These are phyloP conservation scores for Cyberlindnera bimundalis DNA, from an alignment of 805 yeast species.

Conservation along the genomic window DNA sequence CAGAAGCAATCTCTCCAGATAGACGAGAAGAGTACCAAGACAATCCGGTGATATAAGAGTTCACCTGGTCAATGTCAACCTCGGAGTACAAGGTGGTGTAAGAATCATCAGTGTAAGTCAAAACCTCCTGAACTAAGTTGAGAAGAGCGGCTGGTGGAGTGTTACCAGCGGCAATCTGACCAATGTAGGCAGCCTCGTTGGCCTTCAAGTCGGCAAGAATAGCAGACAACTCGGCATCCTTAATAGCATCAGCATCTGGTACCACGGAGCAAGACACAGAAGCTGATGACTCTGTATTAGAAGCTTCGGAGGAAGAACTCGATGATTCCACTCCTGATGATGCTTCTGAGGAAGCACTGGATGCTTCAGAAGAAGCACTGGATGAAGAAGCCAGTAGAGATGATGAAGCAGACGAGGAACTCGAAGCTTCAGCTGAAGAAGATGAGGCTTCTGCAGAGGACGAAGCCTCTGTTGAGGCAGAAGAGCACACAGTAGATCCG, in stretches of 20 bases:
- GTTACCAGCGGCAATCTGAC: slow-evolving; percentile 18
- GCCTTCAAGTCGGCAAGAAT: slow-evolving; percentile 14
- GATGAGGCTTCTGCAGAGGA: too few relatives aligned
- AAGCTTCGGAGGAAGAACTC: background rate
- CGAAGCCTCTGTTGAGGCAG: background rate
- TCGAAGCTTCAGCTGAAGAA: background rate
- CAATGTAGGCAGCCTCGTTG: slow-evolving; percentile 17
- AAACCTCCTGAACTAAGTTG: slow-evolving; percentile 24
- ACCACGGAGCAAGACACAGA: slow-evolving; percentile 29
- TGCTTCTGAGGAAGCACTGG: background rate
- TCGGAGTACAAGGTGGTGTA: slow-evolving; percentile 1
- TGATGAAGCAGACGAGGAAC: slow-evolving; percentile 8
- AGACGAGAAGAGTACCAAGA: slow-evolving; percentile 28
- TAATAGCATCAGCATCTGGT: slow-evolving; percentile 21
- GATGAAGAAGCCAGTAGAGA: too few relatives aligned
- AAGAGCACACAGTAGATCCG: slow-evolving; percentile 5
- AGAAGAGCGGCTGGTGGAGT: slow-evolving; percentile 29
- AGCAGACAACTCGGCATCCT: slow-evolving; percentile 8
- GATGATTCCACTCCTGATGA: too few relatives aligned
- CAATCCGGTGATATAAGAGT: slow-evolving; percentile 26
- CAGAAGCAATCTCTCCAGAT: background rate
- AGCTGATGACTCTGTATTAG: background rate
- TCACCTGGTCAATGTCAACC: slow-evolving; percentile 11
- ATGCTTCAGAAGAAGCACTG: too few relatives aligned
- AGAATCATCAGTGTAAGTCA: slow-evolving; percentile 20